Evolutionary conservation across 2,329 filamentous ascomycete genomes (phyloP), one percentile per base, ranked within the genome.

Genomic region (Alternaria consortialis): DNA sequence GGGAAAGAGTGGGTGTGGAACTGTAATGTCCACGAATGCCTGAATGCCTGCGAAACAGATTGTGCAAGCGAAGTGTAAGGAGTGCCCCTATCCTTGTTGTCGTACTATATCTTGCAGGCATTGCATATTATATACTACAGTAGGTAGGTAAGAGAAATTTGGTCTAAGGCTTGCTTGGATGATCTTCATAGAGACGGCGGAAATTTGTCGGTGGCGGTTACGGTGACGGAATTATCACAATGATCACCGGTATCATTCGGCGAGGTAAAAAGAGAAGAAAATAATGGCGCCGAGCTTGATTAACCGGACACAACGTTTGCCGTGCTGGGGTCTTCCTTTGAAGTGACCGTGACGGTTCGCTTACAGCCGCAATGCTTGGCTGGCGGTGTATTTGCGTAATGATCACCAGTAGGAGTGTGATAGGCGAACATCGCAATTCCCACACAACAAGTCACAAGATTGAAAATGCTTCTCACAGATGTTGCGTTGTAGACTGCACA

Each of bases 21-120:
- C 20, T 39, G 32, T 47, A 44, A 53, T 50, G 53, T 52, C 43
- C 53, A 61, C 51, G 58, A 53, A 39, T 58, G 51, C 58, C 46
- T 56, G 48, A 37, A 9, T 27, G 50, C 48, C 48, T 47, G 43
- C 42, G 58, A 61, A 61, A 61, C 53, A 58, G 27, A 58, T 58
- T 46, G 39, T 36, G 50, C 46, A 58, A 60, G 46, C 50, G 58
- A 64, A 31, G 34, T 53, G 43, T 53, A 44, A 39, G 36, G 40
- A 47, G 40, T 17, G 42, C 32, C 17, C n/a, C 13, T n/a, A 53
- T 46, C 31, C 56, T 37, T 58, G 32, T 46, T 40, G 34, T 58
- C 25, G 20, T 40, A 54, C 40, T 29, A 20, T 25, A 54, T 39
- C 25, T 32, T 34, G 32, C 48, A 37, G 46, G 32, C 32, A 34